Conservation (phyloP, 2,329 filamentous ascomycete species). For the Cladosporium austrohemisphaericum region DNA sequence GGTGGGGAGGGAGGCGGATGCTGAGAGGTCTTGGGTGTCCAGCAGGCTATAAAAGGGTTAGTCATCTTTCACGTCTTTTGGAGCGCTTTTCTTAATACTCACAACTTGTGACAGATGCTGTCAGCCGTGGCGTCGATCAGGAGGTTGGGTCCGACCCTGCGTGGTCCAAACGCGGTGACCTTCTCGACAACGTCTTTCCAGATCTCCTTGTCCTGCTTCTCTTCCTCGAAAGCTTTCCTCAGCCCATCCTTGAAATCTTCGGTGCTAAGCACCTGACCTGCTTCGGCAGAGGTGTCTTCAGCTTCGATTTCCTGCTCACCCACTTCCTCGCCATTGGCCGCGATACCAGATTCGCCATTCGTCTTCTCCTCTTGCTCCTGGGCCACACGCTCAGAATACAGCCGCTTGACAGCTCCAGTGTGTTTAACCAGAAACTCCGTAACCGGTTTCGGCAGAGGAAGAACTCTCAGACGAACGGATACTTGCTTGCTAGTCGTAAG, state of each 20-base stretch:
- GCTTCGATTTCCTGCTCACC: conserved; percentile 42
- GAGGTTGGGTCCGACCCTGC: conserved; percentile 80
- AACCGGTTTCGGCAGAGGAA: conserved; percentile 71
- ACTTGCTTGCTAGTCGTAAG: conserved; percentile 83
- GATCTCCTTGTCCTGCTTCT: conserved; percentile 68
- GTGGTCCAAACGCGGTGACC: conserved; percentile 86
- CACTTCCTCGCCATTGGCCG: conserved; percentile 33
- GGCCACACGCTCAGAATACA: conserved; percentile 68
- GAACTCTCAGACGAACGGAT: conserved; percentile 69
- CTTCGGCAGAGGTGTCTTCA: conserved; percentile 50
- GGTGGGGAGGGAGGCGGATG: conserved; percentile 1
- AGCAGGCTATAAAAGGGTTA: conserved; percentile 26
- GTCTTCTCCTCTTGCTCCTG: conserved; percentile 41
- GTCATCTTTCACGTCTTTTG: conserved; percentile 22
- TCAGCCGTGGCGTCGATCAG: conserved; percentile 77
- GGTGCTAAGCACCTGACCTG: conserved; percentile 60
- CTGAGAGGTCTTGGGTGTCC: conserved; percentile 24
- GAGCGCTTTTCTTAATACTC: conserved; percentile 35
- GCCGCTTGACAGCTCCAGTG: conserved; percentile 68
- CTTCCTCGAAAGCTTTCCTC: conserved; percentile 62
- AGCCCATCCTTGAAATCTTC: conserved; percentile 76
- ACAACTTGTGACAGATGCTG: conserved; percentile 70
- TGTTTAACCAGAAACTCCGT: conserved; percentile 86
- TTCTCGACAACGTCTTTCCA: conserved; percentile 76
- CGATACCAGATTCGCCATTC: conserved; percentile 36